Base-by-base conservation (phyloP, 345 rosid species). In the Noccaea bulbosa region DNA sequence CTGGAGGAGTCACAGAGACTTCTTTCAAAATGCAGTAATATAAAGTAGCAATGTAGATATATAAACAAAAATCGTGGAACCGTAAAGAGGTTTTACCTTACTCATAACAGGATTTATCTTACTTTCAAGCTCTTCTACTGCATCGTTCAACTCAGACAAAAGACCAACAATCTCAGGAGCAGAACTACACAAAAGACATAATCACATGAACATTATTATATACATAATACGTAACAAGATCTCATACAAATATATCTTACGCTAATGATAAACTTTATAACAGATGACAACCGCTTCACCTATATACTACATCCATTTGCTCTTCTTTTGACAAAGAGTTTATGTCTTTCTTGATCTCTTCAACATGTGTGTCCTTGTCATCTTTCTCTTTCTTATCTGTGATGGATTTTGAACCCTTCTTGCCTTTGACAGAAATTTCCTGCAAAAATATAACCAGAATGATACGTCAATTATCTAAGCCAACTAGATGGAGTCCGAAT, bases 131-230 rank as follows among this genome's bases (percentile, higher is more conserved):
- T 87, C 82, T 38, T 85, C 87, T 14, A 83, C 69, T 33, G 97
- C 81, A 76, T 80, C 84, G 35, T 86, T 84, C 61, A 93, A 81
- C 83, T 93, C 98, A 30, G 91, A 86, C 69, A 87, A 84, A 73
- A 93, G 81, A 70, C 96, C 92, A 63, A 91, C 85, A 61, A 93
- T 76, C 67, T 93, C 99, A 55, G 99, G 99, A 39, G 96, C 97
- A 82, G 96, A 85, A 74, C 99, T 93, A 89, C 4, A 73, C 16
- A 5, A 45, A 44, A 68, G 11, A 69, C 52, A 75, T 17, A 52
- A 14, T 55, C 45, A 47, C 24, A 11, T 48, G 39, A 61, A 64
- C 45, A 46, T 11, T 69, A 37, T 4, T 52, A 9, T 52, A 9
- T n/a, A 54, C 32, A 60, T 30, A 50, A 55, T 34, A 49, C n/a